Evolutionary conservation across 2,329 filamentous ascomycete genomes (phyloP), one percentile per base, ranked within the genome.

Genomic region (Aspergillus fischeri): DNA sequence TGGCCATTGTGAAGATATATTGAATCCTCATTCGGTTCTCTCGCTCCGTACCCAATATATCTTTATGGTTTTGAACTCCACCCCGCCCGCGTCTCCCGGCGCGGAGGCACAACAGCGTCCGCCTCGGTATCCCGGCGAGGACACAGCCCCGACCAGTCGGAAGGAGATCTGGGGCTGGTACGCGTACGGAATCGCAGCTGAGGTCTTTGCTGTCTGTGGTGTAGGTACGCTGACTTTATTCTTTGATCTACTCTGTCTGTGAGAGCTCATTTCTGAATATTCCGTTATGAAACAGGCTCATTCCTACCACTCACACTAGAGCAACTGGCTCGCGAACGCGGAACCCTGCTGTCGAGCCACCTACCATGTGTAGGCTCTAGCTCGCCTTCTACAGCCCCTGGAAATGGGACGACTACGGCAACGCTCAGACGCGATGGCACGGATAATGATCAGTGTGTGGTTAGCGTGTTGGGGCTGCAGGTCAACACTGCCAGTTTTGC

Each of bases 231-330:
- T 38, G 17, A 6, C 32, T 51, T 51, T 44, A 28, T 21, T 8
- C 44, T 14, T 9, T 17, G 11, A 49, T n/a, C 14, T 41, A 4
- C 51, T 47, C 11, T 21, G 7, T 9, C 20, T 11, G 25, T 17
- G 11, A 6, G 41, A 28, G 21, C 10, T 3, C 25, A 29, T 29
- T 50, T 24, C 14, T 10, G 45, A 14, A 49, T 29, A 3, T 6
- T 47, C 10, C 24, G 24, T 17, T 11, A 57, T 21, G 25, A 29
- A 50, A 53, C 51, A 91, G 90, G 88, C 50, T 93, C 91, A 32
- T 97, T 97, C 75, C 91, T 97, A 58, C 92, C 92, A 11, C 92
- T 97, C 61, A 88, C 92, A 3, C 83, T 97, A 60, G 92, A 97
- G 73, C 91, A 92, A 63, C 82, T 97, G n/a, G 92, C 92, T 4